A percentile compares a stretch with the other conserved stretches of the same genome.
Evolutionary conservation across 805 yeast species (phyloP).

Genomic region (Scheffersomyces amazonensis): DNA sequence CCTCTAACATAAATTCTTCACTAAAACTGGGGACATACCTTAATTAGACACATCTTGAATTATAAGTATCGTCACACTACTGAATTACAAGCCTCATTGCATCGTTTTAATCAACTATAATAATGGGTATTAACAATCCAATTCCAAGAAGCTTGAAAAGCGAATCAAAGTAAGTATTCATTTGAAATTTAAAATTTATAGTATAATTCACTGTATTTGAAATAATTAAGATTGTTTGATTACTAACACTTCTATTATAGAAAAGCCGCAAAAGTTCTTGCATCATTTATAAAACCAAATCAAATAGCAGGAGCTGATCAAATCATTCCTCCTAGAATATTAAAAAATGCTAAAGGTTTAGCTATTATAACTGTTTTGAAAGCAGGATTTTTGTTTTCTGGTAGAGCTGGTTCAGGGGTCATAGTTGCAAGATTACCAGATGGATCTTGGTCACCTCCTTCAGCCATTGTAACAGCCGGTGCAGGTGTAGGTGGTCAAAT

Average conservation of each 20-base stretch:
- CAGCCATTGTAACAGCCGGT: constrained; percentile 93
- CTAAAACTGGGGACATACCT: too few relatives aligned
- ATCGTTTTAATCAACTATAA: too few relatives aligned
- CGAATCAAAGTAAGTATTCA: constrained; percentile 71
- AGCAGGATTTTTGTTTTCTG: constrained; percentile 94
- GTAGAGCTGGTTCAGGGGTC: constrained; percentile 96
- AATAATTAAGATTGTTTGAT: too few relatives aligned
- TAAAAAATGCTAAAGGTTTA: constrained; percentile 87
- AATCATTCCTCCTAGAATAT: constrained; percentile 84
- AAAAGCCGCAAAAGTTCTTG: constrained; percentile 88
- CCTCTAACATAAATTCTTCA: too few relatives aligned
- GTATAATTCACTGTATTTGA: neutral
- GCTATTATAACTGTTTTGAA: constrained; percentile 92
- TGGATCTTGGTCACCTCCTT: constrained; percentile 97
- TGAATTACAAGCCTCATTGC: too few relatives aligned
- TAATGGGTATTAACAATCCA: constrained; percentile 78
- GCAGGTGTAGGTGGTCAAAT: constrained; percentile 99
- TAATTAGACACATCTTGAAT: too few relatives aligned
- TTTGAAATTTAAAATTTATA: neutral
- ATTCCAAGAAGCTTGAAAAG: constrained; percentile 84
- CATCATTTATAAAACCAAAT: constrained; percentile 92
- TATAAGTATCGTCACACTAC: too few relatives aligned
- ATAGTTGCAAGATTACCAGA: constrained; percentile 92
- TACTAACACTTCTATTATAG: constrained; percentile 37
- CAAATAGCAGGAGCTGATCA: constrained; percentile 86